A percentile compares a stretch with the other conserved stretches of the same genome.
Evolutionary conservation across 164 flowering plant genomes (phyloP).

Genomic region (Hamamelis virginiana): DNA sequence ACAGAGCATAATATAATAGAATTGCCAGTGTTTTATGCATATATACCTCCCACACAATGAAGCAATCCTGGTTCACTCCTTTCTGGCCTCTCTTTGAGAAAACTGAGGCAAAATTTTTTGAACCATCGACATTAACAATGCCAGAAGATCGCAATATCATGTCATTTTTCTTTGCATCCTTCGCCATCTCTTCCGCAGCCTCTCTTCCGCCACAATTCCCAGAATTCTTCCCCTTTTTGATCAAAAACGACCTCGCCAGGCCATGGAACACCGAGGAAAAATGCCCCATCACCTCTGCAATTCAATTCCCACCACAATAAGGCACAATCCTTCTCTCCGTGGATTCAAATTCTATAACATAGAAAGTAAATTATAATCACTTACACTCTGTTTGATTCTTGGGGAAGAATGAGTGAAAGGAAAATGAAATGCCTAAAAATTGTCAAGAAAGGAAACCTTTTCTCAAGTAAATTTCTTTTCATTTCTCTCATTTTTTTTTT

Average conservation of each 20-base stretch:
- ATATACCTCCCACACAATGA: conserved; percentile 91
- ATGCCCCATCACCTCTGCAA: conserved; percentile 49
- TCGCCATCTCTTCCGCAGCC: conserved; percentile 59
- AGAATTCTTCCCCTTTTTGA: conserved; percentile 38
- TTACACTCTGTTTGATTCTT: neutral
- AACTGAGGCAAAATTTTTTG: conserved; percentile 60
- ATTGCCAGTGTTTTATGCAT: neutral
- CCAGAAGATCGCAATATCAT: conserved; percentile 65
- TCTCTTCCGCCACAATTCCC: conserved; percentile 49
- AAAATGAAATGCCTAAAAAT: conserved; percentile 5
- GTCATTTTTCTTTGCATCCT: conserved; percentile 77
- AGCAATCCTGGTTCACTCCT: conserved; percentile 89
- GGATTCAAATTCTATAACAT: conserved; percentile 10
- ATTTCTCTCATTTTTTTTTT: neutral
- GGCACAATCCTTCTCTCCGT: neutral
- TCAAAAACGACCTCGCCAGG: conserved; percentile 49
- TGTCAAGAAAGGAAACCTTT: neutral
- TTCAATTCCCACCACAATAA: conserved; percentile 12
- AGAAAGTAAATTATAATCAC: neutral
- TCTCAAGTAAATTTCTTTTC: neutral
- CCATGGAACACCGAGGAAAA: conserved; percentile 71
- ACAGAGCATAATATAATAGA: neutral
- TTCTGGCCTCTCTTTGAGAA: conserved; percentile 73
- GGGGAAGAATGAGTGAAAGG: neutral
- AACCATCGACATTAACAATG: conserved; percentile 44